Evolutionary conservation across 768 basidiomycete species (phyloP).

Genomic region (Lentinula sp.): DNA sequence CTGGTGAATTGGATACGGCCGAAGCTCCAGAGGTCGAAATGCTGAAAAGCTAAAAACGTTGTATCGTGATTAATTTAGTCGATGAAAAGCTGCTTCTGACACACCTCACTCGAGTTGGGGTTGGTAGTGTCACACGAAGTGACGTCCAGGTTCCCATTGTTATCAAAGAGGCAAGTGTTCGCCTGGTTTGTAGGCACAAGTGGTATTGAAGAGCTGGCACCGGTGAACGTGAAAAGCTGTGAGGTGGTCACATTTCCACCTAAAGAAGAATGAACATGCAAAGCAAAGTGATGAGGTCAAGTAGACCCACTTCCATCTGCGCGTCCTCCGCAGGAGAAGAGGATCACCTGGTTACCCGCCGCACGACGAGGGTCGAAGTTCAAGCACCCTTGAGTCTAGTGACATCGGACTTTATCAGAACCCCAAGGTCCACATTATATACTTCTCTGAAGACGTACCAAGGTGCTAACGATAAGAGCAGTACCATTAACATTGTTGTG

Average conservation of each 20-base stretch:
- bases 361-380: slow-evolving; percentile 18
- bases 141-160: too few species aligned
- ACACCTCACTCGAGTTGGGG: too few species aligned
- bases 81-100: too few species aligned
- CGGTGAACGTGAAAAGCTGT: too few species aligned
- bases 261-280: too few species aligned
- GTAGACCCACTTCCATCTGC: slow-evolving; percentile 13
- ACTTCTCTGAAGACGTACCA: not conserved
- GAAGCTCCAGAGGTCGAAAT: slow-evolving; percentile 8
- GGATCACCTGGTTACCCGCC: slow-evolving; percentile 15
- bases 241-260: too few species aligned
- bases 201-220: too few species aligned
- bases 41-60: slow-evolving; percentile 12
- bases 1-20: not conserved
- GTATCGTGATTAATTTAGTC: too few species aligned
- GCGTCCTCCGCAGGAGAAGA: slow-evolving; percentile 20
- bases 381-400: slow-evolving; percentile 17
- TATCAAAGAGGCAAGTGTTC: too few species aligned
- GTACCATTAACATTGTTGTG: slow-evolving; percentile 14
- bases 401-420: not conserved
- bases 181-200: too few species aligned
- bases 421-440: not conserved
- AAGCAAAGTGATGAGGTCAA: too few species aligned
- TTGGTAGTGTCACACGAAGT: too few species aligned
- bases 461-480: slow-evolving; percentile 14